These are phyloP conservation scores for Porpolomopsis calyptriformis DNA, from an alignment of 768 basidiomycete genomes.

Conservation along the genomic window DNA sequence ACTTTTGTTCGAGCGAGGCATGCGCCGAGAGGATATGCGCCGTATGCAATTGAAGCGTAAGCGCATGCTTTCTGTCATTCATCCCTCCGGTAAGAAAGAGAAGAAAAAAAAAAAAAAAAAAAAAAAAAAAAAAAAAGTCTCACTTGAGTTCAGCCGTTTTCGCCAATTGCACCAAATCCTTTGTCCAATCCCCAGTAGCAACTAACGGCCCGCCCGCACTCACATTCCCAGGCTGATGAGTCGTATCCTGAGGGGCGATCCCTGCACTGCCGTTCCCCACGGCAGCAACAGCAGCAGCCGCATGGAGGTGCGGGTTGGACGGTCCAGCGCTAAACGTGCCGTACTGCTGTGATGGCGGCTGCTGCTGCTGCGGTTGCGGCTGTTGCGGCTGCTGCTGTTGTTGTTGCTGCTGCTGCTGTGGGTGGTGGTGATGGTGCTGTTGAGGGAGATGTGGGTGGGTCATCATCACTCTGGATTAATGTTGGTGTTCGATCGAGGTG, in stretches of 20 bases:
- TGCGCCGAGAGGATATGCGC: conserved; percentile 82
- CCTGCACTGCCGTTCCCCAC: conserved; percentile 1
- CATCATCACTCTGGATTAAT: neutral
- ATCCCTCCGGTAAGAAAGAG: neutral
- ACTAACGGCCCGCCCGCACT: conserved; percentile 42
- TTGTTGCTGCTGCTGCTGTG: conserved; percentile 1
- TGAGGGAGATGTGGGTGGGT: neutral
- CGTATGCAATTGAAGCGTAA: conserved; percentile 77
- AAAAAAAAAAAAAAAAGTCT: conserved; percentile 20
- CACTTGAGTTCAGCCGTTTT: conserved; percentile 86
- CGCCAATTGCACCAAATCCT: conserved; percentile 74
- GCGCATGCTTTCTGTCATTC: conserved; percentile 61
- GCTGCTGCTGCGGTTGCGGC: neutral
- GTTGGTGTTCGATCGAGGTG: neutral
- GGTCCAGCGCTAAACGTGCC: neutral
- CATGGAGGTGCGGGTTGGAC: neutral
- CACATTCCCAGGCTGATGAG: too few species aligned
- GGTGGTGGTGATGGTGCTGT: neutral
- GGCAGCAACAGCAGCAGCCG: too few species aligned
- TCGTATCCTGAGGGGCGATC: neutral
- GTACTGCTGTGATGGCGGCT: neutral
- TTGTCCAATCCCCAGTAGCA: conserved; percentile 80
- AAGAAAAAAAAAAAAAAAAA: neutral
- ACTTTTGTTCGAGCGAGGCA: conserved; percentile 66
- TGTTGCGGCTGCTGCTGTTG: conserved; percentile 1